phyloP scores from a whole-genome alignment of 2,329 filamentous ascomycete species.

The Diaporthe ampelina region DNA sequence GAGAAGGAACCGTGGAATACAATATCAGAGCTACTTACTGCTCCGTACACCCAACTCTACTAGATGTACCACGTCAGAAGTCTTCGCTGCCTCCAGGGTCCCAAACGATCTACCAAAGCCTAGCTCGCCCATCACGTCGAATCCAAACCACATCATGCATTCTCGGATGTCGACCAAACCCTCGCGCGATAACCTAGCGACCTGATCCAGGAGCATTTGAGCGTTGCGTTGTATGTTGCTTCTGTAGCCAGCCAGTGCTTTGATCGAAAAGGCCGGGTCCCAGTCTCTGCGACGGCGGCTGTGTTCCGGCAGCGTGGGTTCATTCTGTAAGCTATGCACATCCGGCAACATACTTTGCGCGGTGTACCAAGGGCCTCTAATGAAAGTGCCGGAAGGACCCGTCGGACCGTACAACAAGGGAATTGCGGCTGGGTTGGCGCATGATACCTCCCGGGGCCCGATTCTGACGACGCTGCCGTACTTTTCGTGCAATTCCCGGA shows the following conservation, averaged over 20 bases:
- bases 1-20: neutral
- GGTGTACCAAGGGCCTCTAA: conserved; percentile 16
- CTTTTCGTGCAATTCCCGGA: conserved; percentile 10
- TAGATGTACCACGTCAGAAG: conserved; percentile 2
- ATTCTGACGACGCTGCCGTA: conserved; percentile 23
- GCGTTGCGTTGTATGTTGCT: conserved; percentile 20
- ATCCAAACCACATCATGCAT: conserved; percentile 26
- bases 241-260: conserved; percentile 10
- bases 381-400: neutral
- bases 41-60: conserved; percentile 21
- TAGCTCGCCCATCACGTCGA: conserved; percentile 19
- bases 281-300: conserved; percentile 16
- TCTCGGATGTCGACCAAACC: conserved; percentile 16
- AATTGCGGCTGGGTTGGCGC: conserved; percentile 4
- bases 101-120: conserved; percentile 22
- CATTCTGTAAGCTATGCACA: conserved; percentile 6
- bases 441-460: conserved; percentile 4
- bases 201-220: neutral
- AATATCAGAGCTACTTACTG: neutral
- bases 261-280: conserved; percentile 20
- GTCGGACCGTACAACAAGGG: neutral
- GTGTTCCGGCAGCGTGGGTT: conserved; percentile 15
- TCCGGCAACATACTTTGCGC: neutral
- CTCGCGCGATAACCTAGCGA: neutral
- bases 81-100: conserved; percentile 4